Base-by-base conservation (phyloP, 83 land plant species). In the Thuja plicata region DNA sequence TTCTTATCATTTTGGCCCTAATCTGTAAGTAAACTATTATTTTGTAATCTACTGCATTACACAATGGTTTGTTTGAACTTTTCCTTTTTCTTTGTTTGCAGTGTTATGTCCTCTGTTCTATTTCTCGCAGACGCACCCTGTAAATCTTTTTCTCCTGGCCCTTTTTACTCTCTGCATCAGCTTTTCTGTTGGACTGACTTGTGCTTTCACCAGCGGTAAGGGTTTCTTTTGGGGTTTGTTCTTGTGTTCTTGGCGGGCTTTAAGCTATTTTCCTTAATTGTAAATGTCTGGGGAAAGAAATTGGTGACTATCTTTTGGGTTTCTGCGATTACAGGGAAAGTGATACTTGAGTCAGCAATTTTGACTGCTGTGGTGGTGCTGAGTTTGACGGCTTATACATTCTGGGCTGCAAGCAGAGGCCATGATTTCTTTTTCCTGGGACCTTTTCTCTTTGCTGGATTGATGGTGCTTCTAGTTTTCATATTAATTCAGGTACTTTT, bases 321-420 rank as follows among this genome's bases (percentile, higher is more conserved):
- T 70, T 70, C 2, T 32, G 45, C 37, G 17, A 13, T 40, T 15
- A 66, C 96, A 96, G 98, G 96, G 66, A 91, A 86, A 66, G 89
- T 95, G 16, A 93, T 97, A 15, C 83, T 97, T 88, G 96, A 94
- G 88, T 95, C 98, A n/a, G 90, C 92, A 15, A 84, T 92, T 71
- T 88, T 97, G 76, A 94, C 96, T 0, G 46, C 88, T 3, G 91
- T 88, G 2, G 97, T 94, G 24, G 94, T 91, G 19, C 52, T 94
- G 40, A 78, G 92, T 48, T 91, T 97, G 45, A 96, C 97, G 13
- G 89, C 91, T 38, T 96, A 93, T 89, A 96, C 97, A 85, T 97
- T 96, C 89, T 94, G 95, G 95, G 99, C 94, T 5, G 95, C 92
- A 3, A 94, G 89, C 88, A 87, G 91, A 90, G 96, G 97, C 54